These are phyloP conservation scores for Cyclaneusma minus DNA, from an alignment of 2,329 filamentous ascomycete genomes.

Conservation along the genomic window DNA sequence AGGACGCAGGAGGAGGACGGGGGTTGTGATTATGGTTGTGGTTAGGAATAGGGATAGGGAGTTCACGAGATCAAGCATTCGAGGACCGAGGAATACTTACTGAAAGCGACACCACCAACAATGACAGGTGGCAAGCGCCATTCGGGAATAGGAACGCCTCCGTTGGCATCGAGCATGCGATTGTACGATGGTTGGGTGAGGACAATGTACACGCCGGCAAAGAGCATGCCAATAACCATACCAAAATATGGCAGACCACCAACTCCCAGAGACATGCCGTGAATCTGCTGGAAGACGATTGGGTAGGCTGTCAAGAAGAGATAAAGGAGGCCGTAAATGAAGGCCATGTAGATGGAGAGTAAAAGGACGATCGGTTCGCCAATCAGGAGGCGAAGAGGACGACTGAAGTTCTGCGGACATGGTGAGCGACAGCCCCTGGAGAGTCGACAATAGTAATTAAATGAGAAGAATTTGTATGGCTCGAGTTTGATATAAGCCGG, in stretches of 20 bases:
- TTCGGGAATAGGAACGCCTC: constrained; percentile 46
- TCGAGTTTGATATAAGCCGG: constrained; percentile 44
- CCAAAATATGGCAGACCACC: constrained; percentile 74
- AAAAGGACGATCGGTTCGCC: constrained; percentile 54
- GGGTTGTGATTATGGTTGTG: too few species aligned
- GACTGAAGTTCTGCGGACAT: constrained; percentile 43
- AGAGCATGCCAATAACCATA: constrained; percentile 58
- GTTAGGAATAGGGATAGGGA: constrained; percentile 5
- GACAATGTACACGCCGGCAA: constrained; percentile 50
- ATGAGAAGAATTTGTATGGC: constrained; percentile 28
- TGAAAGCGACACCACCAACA: constrained; percentile 41
- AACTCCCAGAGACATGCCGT: constrained; percentile 54
- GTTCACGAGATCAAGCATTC: too few species aligned
- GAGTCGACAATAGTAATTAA: too few species aligned
- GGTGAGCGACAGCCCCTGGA: too few species aligned
- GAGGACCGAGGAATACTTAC: too few species aligned
- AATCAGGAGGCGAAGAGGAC: constrained; percentile 49
- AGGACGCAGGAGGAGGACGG: too few species aligned
- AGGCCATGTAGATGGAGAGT: constrained; percentile 57
- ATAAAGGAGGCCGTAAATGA: constrained; percentile 67
- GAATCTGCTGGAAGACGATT: constrained; percentile 60
- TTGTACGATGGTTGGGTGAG: constrained; percentile 50
- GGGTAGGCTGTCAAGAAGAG: constrained; percentile 77
- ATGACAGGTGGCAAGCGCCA: constrained; percentile 51
- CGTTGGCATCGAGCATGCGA: constrained; percentile 52